Percentiles rank a stretch among this genome's conserved stretches.
Evolutionary conservation across 1,284 basidiomycete genomes (phyloP).

Genomic region (Hemileia vastatrix): DNA sequence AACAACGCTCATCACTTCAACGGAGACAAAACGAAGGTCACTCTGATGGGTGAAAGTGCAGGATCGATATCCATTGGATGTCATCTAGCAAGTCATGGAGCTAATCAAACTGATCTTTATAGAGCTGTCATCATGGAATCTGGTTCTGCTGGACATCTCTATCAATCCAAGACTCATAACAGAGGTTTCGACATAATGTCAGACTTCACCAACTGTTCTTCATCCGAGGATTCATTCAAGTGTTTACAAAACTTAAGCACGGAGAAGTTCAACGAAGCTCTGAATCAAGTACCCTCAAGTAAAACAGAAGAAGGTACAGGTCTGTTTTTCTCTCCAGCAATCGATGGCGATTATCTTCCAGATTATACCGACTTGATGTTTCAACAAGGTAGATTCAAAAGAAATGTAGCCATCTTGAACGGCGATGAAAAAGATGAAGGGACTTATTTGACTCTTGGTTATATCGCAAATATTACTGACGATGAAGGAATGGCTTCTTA

Average conservation of each 20-base stretch:
- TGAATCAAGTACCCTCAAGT: neutral
- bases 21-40: conserved; percentile 4
- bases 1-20: neutral
- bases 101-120: neutral
- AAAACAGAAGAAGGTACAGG: neutral
- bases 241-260: neutral
- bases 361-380: neutral
- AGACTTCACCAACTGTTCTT: neutral
- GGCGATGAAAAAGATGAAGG: conserved; percentile 10
- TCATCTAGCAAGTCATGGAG: neutral
- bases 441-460: neutral
- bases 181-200: conserved; percentile 1
- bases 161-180: neutral
- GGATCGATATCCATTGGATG: conserved; percentile 4
- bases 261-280: neutral
- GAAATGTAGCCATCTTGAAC: neutral
- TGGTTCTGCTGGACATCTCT: neutral
- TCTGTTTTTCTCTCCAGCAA: neutral
- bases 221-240: neutral
- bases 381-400: neutral
- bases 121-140: neutral
- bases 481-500: neutral
- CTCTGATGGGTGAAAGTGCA: conserved; percentile 5
- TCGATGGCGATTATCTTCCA: neutral
- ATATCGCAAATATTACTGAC: neutral